Base-by-base conservation (phyloP, 179 eudicot species). In the Drosera spatulata region DNA sequence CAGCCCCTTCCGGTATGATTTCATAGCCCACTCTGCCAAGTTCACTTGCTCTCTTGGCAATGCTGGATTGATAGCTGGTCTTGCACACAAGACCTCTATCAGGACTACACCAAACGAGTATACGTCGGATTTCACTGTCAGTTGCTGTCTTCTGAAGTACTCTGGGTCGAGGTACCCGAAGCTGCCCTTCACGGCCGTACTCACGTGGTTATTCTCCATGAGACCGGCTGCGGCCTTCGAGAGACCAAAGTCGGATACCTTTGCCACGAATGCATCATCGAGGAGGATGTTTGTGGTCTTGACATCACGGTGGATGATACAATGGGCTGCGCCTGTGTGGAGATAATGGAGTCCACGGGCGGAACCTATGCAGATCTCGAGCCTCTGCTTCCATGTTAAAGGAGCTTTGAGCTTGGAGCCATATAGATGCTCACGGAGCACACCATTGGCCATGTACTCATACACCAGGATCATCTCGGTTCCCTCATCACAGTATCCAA, bases 21-120 rank as follows among this genome's bases (percentile, higher is more conserved):
- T 74, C 95, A 93, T 84, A 6, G 90, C 96, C 89, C 93, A 93
- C 59, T 93, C 99, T 0, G 96, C 99, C 48, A 93, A 76, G 79
- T 93, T 91, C 48, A 91, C 97, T 59, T 87, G 96, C n/a, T 90
- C 97, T 37, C 97, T 61, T 0, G 95, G 83, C 53, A 87, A 60
- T 11, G 79, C 73, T 0, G 95, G 95, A 71, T 87, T 66, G 41
- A 90, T 76, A 9, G 95, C 83, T 0, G 90, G 80, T 5, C 97
- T 68, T 1, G 90, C 95, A 55, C 97, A 90, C 7, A 90, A 61
- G 0, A 71, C 93, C 68, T 90, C 97, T 0, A 90, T 66, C 49
- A 88, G 62, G 12, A 87, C 96, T 2, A 87, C 96, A 12, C 96
- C 93, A 33, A 87, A 87, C 1, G 91, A 87, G 75, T 85, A 87